Conservation (phyloP, 768 basidiomycete genomes). For the Kwoniella dejecticola region DNA sequence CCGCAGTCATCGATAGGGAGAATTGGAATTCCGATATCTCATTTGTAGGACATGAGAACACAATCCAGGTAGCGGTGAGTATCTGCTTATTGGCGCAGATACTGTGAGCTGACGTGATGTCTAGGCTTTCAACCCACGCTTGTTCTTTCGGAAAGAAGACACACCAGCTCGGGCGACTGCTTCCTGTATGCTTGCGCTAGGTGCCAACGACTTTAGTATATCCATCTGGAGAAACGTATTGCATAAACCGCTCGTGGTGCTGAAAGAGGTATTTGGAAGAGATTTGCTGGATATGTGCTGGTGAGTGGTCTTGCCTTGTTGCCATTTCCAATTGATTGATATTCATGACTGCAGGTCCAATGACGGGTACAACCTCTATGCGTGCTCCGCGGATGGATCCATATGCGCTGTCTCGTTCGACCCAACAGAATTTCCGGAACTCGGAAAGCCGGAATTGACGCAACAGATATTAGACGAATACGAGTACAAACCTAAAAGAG, state of each 20-base stretch:
- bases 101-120: constrained; percentile 3
- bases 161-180: constrained; percentile 58
- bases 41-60: constrained; percentile 95
- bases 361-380: constrained; percentile 89
- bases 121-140: constrained; percentile 88
- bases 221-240: constrained; percentile 96
- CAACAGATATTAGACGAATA: constrained; percentile 39
- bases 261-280: constrained; percentile 89
- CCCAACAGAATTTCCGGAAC: constrained; percentile 49
- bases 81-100: not conserved
- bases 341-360: constrained; percentile 66
- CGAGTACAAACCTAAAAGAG: constrained; percentile 18
- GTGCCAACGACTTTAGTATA: constrained; percentile 88
- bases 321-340: not conserved
- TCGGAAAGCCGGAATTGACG: constrained; percentile 59
- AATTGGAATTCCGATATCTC: constrained; percentile 86
- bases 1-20: constrained; percentile 85
- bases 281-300: constrained; percentile 95
- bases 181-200: constrained; percentile 65
- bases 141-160: constrained; percentile 77
- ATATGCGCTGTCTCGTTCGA: constrained; percentile 86
- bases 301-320: constrained; percentile 59
- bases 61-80: constrained; percentile 88
- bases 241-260: constrained; percentile 85
- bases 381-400: constrained; percentile 93